phyloP scores from a whole-genome alignment of 139 green algal genomes.

The Coelastrella sp. region DNA sequence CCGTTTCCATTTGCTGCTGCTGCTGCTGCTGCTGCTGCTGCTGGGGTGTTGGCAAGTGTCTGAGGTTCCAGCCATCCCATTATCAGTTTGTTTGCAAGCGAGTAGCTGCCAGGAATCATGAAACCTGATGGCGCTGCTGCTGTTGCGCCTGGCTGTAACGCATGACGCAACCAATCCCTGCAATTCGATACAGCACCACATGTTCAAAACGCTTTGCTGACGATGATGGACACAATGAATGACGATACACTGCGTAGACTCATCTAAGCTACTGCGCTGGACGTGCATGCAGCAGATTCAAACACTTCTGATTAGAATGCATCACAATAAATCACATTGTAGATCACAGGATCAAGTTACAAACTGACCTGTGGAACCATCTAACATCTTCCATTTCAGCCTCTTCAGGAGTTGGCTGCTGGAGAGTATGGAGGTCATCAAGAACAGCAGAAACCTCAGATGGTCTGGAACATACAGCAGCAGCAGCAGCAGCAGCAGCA shows the following conservation, averaged over 20 bases:
- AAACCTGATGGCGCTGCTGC: constrained; percentile 45
- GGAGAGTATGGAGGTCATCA: constrained; percentile 26
- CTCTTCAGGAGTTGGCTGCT: constrained; percentile 48
- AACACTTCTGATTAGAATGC: too few species aligned
- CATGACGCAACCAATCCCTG: constrained; percentile 35
- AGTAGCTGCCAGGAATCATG: constrained; percentile 65
- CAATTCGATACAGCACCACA: neutral
- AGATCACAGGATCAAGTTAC: too few species aligned
- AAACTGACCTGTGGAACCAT: constrained; percentile 77
- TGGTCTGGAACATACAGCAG: constrained; percentile 20
- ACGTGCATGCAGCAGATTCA: too few species aligned
- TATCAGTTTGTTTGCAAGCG: constrained; percentile 72
- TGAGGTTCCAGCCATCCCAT: constrained; percentile 53
- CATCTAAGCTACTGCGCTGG: neutral
- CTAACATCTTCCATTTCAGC: constrained; percentile 75
- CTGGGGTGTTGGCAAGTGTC: neutral
- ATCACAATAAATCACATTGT: too few species aligned
- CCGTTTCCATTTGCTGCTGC: neutral
- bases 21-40: neutral
- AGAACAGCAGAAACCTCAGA: constrained; percentile 27
- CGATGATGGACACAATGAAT: too few species aligned
- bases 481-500: too few species aligned
- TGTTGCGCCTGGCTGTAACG: neutral
- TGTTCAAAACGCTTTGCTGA: neutral
- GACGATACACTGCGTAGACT: too few species aligned